Percentiles rank a stretch among this genome's conserved stretches.
Conservation (phyloP, 129 eudicot species). For the Silybum marianum region DNA sequence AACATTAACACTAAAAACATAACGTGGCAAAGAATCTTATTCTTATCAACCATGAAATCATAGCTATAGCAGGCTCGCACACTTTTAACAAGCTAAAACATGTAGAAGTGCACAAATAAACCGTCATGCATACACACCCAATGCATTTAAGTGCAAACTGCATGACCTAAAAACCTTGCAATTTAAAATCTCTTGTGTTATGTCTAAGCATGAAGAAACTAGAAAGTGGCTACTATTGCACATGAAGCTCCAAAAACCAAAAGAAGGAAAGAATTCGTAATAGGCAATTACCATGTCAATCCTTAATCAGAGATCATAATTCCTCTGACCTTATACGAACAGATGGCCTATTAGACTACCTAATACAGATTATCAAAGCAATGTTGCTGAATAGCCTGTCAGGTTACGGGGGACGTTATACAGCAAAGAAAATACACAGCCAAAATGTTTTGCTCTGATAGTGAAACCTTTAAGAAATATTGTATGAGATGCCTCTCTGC, state of each 20-base stretch:
- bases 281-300: not conserved
- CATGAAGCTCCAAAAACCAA: not conserved
- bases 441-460: not conserved
- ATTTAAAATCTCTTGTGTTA: not conserved
- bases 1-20: not conserved
- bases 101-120: not conserved
- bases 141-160: slow-evolving; percentile 9
- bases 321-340: not conserved
- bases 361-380: slow-evolving; percentile 6
- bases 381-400: not conserved
- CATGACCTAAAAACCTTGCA: slow-evolving; percentile 6
- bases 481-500: not conserved
- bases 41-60: not conserved
- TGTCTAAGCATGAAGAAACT: not conserved
- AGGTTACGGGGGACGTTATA: not conserved
- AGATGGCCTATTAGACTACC: not conserved
- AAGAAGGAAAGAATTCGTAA: not conserved
- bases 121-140: not conserved
- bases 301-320: not conserved
- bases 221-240: not conserved
- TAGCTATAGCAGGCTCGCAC: not conserved
- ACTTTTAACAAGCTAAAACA: slow-evolving; percentile 3
- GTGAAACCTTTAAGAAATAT: not conserved
- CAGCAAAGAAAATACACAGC: not conserved
- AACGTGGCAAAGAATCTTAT: not conserved